phyloP scores from a whole-genome alignment of 2,329 filamentous ascomycete genomes.

The Colletotrichum paranaense region DNA sequence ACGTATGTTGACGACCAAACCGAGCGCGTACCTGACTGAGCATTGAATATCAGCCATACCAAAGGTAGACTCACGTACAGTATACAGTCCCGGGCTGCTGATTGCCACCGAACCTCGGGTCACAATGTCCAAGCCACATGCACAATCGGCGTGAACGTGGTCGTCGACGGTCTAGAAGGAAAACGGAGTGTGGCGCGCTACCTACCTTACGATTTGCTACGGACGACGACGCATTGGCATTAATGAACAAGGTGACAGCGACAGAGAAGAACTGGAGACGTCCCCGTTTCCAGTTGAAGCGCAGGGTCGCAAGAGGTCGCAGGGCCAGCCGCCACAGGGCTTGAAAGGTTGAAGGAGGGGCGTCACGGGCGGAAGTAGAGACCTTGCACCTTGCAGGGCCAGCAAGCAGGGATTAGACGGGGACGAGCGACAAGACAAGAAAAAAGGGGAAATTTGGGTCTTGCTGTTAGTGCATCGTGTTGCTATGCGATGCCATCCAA shows the following conservation, averaged over 20 bases:
- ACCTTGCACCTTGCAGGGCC: not conserved
- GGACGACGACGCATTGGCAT: slow-evolving; percentile 17
- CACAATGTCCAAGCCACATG: slow-evolving; percentile 14
- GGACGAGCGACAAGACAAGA: not conserved
- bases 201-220: not conserved
- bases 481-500: slow-evolving; percentile 21
- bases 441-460: slow-evolving; percentile 32
- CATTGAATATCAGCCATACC: not conserved
- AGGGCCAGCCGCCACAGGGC: slow-evolving; percentile 6
- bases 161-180: slow-evolving; percentile 7
- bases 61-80: no score
- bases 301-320: not conserved
- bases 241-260: slow-evolving; percentile 30
- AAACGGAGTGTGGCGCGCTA: slow-evolving; percentile 26
- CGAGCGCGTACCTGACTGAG: slow-evolving; percentile 4
- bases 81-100: not conserved
- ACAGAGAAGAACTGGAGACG: slow-evolving; percentile 17
- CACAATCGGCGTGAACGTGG: slow-evolving; percentile 10
- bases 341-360: slow-evolving; percentile 4
- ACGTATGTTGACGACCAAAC: slow-evolving; percentile 1
- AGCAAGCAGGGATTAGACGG: slow-evolving; percentile 8
- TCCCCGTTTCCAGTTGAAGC: slow-evolving; percentile 4
- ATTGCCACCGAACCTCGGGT: slow-evolving; percentile 6
- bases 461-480: slow-evolving; percentile 17
- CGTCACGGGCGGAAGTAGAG: slow-evolving; percentile 7